Base-by-base conservation (phyloP, 2,329 filamentous ascomycete species). In the Seiridium unicorne region DNA sequence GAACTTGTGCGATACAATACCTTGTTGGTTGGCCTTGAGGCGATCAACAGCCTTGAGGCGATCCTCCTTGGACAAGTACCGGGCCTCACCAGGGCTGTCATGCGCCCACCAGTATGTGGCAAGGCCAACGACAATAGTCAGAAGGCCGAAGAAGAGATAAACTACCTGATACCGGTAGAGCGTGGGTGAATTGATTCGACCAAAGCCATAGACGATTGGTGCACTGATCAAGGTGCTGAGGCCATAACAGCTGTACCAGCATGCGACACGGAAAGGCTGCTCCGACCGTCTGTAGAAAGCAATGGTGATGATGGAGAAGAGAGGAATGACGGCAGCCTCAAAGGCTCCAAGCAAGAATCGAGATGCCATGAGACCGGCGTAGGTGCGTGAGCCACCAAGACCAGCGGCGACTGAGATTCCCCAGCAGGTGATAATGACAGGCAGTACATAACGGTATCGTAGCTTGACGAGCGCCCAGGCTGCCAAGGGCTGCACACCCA, bases 321-420 rank as follows among this genome's bases (percentile, higher is more conserved):
- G 46, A 48, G 46, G 46, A 48, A 48, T 48, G n/a, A 48, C 46
- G 46, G 46, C 46, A 48, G 46, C 46, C 46, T 48, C 46, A 48
- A 48, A 48, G 46, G 46, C 46, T 48, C 46, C 46, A 32, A 48
- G 46, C 7, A 48, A 48, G 46, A 48, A 48, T 48, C 46, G 8
- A n/a, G 46, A 48, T 18, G 46, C 46, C 46, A 48, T 8, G n/a
- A 48, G 46, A 18, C 46, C 46, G 46, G 46, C 46, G 46, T 48
- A 48, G 46, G 7, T 48, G 2, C 46, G 13, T n/a, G 46, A 48
- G 18, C 46, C 46, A 48, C 46, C 46, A 18, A 48, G 46, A 18
- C 46, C 46, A 32, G 8, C 46, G 31, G 46, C 46, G 18, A 48
- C 46, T n/a, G 46, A 48, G 7, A 48, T 48, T 48, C 46, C 46